Percentiles rank a stretch among this genome's conserved stretches.
phyloP scores from a whole-genome alignment of 2,329 filamentous ascomycete genomes.

The Colletotrichum musicola region DNA sequence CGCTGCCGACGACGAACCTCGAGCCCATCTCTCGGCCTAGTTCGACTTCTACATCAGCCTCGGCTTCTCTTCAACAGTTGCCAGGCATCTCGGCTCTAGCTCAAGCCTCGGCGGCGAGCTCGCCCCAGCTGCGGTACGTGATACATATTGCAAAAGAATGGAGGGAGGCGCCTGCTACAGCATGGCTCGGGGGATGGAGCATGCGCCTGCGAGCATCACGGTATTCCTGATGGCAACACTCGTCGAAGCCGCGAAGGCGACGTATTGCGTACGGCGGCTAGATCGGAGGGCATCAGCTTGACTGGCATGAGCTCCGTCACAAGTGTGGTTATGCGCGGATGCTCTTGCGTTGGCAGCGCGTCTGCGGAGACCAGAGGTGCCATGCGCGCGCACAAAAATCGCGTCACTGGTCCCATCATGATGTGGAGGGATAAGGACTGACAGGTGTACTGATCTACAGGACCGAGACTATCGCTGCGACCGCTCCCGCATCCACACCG shows the following conservation, averaged over 20 bases:
- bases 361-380: neutral
- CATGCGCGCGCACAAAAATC: neutral
- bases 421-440: conserved; percentile 28
- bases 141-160: neutral
- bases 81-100: conserved; percentile 61
- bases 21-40: conserved; percentile 63
- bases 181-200: neutral
- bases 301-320: no score
- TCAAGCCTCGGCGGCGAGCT: conserved; percentile 53
- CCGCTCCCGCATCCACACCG: conserved; percentile 20
- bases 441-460: conserved; percentile 26
- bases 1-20: conserved; percentile 45
- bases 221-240: neutral
- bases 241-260: neutral
- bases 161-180: neutral
- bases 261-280: no score
- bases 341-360: neutral
- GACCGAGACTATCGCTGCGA: conserved; percentile 29
- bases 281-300: no score
- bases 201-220: neutral
- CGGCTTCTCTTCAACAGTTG: conserved; percentile 57
- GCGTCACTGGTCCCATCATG: neutral
- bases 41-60: conserved; percentile 58
- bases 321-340: neutral
- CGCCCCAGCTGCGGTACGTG: conserved; percentile 63